Evolutionary conservation across 495 filamentous ascomycete genomes (phyloP), one percentile per base, ranked within the genome.

Genomic region (Trichoderma asperelloides): DNA sequence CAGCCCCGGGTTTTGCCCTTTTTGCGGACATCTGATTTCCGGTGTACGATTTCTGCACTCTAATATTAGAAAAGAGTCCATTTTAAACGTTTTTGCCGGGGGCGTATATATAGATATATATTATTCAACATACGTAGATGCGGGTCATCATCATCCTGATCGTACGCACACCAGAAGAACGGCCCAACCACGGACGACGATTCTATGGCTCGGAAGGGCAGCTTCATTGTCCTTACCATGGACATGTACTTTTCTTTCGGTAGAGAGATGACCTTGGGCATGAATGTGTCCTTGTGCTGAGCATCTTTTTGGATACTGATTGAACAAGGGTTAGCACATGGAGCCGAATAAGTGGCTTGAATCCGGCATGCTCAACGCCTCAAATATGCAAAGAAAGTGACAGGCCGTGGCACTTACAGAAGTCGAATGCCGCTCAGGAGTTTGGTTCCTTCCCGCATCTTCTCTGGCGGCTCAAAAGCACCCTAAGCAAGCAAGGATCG

Each of bases 21-120:
- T 67, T 86, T 86, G 21, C 82, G 78, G 23, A 86, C 83, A 68
- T 86, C 83, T 41, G 78, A 81, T 74, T 86, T 86, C 51, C 83
- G 78, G 70, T 80, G 83, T 33, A 85, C 78, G 68, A 86, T 80
- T 70, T 86, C n/a, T 40, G 55, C 66, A 49, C 25, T 45, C 4
- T 16, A 25, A 37, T 16, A 1, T 18, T 21, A 49, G 3, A 11
- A 18, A 16, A 63, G 6, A 25, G 49, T n/a, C n/a, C n/a, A n/a
- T n/a, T n/a, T n/a, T n/a, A n/a, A n/a, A n/a, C n/a, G n/a, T n/a
- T n/a, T n/a, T n/a, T n/a, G n/a, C n/a, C n/a, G n/a, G n/a, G n/a
- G n/a, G n/a, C n/a, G n/a, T n/a, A n/a, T n/a, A n/a, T n/a, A n/a
- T n/a, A n/a, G n/a, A n/a, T n/a, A n/a, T n/a, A n/a, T n/a, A n/a